phyloP scores from a whole-genome alignment of 1,284 basidiomycete species.

The Taiwanofungus camphoratus region DNA sequence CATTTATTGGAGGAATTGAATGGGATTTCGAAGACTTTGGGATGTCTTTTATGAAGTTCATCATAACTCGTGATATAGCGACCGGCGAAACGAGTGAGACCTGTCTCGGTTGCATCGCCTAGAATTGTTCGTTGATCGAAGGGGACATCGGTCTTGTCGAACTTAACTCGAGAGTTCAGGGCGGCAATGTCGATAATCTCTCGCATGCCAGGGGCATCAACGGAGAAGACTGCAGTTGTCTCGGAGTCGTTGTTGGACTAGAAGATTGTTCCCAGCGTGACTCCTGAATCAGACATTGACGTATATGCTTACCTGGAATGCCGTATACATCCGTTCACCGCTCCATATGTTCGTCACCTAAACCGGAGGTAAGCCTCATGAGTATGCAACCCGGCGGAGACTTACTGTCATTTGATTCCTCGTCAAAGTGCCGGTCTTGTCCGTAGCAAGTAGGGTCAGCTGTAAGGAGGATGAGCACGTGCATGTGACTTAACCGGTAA shows the following conservation, averaged over 20 bases:
- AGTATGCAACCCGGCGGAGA: neutral
- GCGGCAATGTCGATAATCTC: constrained; percentile 60
- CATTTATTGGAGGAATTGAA: constrained; percentile 72
- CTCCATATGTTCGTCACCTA: constrained; percentile 62
- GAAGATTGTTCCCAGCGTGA: no score
- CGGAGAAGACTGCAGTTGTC: constrained; percentile 42
- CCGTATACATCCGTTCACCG: constrained; percentile 51
- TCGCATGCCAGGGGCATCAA: constrained; percentile 49
- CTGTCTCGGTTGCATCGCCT: constrained; percentile 68
- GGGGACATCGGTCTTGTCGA: constrained; percentile 56
- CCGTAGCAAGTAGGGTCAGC: constrained; percentile 64
- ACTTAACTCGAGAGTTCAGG: constrained; percentile 65
- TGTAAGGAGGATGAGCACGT: constrained; percentile 17
- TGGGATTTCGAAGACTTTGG: constrained; percentile 63
- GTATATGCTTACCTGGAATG: constrained; percentile 45
- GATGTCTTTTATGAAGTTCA: constrained; percentile 40
- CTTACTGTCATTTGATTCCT: constrained; percentile 67
- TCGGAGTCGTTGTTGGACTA: constrained; percentile 63
- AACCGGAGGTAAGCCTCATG: neutral
- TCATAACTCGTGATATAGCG: constrained; percentile 50
- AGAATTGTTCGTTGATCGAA: constrained; percentile 59
- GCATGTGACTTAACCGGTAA: neutral
- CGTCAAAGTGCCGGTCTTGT: constrained; percentile 74
- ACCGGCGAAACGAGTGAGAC: constrained; percentile 60
- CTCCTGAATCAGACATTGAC: no score